Base-by-base conservation (phyloP, 257 asterid species). In the Fraxinus pennsylvanica region DNA sequence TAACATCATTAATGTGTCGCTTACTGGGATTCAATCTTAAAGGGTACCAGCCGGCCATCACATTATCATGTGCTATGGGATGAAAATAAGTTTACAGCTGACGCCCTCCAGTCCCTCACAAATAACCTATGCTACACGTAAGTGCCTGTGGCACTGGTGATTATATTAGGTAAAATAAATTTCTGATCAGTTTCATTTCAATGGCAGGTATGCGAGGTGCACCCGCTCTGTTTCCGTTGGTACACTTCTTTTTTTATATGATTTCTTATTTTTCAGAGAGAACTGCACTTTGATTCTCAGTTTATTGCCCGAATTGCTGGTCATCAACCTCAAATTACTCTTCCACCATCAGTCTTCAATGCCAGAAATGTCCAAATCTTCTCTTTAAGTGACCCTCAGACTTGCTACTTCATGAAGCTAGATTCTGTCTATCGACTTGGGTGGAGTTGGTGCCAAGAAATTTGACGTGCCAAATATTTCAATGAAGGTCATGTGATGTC, bases 1-100 rank as follows among this genome's bases (percentile, higher is more conserved):
- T 41, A 8, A 35, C 3, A 41, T 75, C 57, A 38, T 30, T 27
- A 12, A 12, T 70, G 2, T 1, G 69, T 39, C 15, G 61, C 52
- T 35, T 13, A 3, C 32, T 78, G 9, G 45, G 5, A 30, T 82
- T 63, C 32, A 25, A 22, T 54, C 6, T 10, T 41, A 57, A 81
- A 91, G 97, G 97, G 97, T 10, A 91, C 96, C 1, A 92, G 96
- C 76, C 93, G 98, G 0, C 99, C 98, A 13, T 97, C 99, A 2
- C 98, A 93, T 79, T 96, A 96, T 82, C 97, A 96, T 80, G 99
- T 96, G 32, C 69, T 93, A 76, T 96, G 97, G 97, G 98, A 96
- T 71, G 99, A 96, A 59, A 96, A 96, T 87, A 93, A 90, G 68
- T 96, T 96, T 63, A 65, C 97, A 4, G 97, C 98, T 2, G 98